These are phyloP conservation scores for Vaccinium macrocarpon DNA, from an alignment of 148 eudicot genomes.

Conservation along the genomic window DNA sequence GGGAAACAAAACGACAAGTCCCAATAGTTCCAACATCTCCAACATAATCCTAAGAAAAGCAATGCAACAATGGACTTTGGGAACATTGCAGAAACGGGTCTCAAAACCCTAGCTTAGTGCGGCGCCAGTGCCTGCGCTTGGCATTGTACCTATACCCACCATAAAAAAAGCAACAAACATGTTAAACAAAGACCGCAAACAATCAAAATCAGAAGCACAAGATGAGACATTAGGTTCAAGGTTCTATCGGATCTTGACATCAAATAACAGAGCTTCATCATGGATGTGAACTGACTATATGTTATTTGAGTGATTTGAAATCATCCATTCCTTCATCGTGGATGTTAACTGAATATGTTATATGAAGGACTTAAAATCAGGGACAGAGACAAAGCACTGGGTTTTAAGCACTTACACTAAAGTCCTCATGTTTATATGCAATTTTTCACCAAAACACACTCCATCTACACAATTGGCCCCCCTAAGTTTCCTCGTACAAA, in stretches of 20 bases:
- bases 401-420: too few relatives aligned
- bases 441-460: too few relatives aligned
- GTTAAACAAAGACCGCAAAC: neutral
- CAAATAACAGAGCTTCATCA: neutral
- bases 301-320: neutral
- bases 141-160: conserved; percentile 20
- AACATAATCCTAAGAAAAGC: neutral
- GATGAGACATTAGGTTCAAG: neutral
- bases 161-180: neutral
- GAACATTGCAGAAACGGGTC: neutral
- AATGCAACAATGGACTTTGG: neutral
- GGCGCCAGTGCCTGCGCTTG: conserved; percentile 30
- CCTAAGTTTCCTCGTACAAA: too few relatives aligned
- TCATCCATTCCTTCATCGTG: neutral
- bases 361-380: too few relatives aligned
- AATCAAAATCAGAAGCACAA: neutral
- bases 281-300: neutral
- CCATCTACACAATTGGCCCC: too few relatives aligned
- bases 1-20: neutral
- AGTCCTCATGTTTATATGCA: too few relatives aligned
- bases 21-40: neutral
- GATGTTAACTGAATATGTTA: too few relatives aligned
- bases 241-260: neutral
- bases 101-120: conserved; percentile 27
- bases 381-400: too few relatives aligned